These are phyloP conservation scores for Rhodotorula diobovata DNA, from an alignment of 768 basidiomycete species.

Conservation along the genomic window DNA sequence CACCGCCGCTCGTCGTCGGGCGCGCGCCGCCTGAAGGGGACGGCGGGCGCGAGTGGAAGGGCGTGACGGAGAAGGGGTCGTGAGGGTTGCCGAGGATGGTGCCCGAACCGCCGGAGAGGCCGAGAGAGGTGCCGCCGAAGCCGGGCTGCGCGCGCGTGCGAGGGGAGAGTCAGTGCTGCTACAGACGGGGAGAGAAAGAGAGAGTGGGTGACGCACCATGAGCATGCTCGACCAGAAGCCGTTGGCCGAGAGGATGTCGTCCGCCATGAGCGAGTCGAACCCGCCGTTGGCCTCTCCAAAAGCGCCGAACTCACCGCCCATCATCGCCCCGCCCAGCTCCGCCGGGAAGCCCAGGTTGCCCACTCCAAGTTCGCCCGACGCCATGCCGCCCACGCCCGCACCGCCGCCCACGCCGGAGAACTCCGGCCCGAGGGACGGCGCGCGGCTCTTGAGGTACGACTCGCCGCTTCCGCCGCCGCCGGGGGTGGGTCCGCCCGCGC, in stretches of 20 bases:
- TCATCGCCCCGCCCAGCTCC: not conserved
- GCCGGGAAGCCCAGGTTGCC: not conserved
- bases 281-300: constrained; percentile 3
- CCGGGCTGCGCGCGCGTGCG: constrained; percentile 10
- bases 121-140: constrained; percentile 21
- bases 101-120: constrained; percentile 31
- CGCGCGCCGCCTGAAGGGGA: not conserved
- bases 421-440: constrained; percentile 22
- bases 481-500: not conserved
- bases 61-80: constrained; percentile 35
- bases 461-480: not conserved
- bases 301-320: not conserved
- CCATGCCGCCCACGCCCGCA: not conserved
- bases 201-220: constrained; percentile 5
- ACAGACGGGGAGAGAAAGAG: too few relatives aligned
- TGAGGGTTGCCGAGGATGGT: constrained; percentile 11
- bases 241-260: constrained; percentile 28
- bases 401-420: not conserved
- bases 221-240: constrained; percentile 38
- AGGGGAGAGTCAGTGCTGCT: not conserved
- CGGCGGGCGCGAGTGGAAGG: constrained; percentile 32
- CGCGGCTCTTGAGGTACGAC: constrained; percentile 27
- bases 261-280: constrained; percentile 31
- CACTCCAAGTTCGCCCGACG: not conserved
- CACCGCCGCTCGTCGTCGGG: not conserved